Evolutionary conservation across 257 asterid genomes (phyloP).

Genomic region (Craterostigma plantagineum): DNA sequence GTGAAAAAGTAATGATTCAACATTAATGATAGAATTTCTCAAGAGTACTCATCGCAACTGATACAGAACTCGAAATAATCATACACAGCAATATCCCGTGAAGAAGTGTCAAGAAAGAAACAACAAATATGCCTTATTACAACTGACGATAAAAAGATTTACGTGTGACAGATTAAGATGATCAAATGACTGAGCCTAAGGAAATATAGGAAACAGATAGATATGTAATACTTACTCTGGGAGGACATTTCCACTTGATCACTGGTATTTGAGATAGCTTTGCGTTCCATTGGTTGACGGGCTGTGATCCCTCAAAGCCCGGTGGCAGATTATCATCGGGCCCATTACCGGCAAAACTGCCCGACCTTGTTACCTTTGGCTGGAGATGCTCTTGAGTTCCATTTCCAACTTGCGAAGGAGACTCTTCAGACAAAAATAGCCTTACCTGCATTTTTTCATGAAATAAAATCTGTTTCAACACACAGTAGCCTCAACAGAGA

Average conservation of each 20-base stretch:
- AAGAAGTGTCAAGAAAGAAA: no score
- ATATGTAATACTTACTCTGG: constrained; percentile 28
- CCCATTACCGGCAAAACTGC: constrained; percentile 17
- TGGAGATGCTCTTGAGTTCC: constrained; percentile 77
- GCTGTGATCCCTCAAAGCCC: constrained; percentile 62
- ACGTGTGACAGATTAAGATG: no score
- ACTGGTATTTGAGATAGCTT: constrained; percentile 54
- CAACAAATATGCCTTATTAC: no score
- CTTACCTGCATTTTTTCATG: constrained; percentile 34
- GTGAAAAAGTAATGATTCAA: not conserved
- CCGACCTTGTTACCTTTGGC: constrained; percentile 43
- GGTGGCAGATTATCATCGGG: constrained; percentile 77
- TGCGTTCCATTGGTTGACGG: constrained; percentile 26
- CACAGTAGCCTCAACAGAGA: constrained; percentile 3
- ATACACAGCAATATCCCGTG: no score
- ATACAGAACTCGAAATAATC: no score
- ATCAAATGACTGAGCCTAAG: no score
- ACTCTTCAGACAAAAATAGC: constrained; percentile 68
- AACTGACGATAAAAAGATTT: no score
- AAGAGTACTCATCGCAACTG: no score
- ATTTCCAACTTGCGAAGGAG: constrained; percentile 61
- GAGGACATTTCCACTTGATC: constrained; percentile 62
- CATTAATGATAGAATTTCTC: not conserved
- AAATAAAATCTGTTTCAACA: not conserved
- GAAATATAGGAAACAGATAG: not conserved